Percentiles rank a stretch among this genome's conserved stretches.
Conservation (phyloP, 208 protist species). For the Crithidia expoeki region DNA sequence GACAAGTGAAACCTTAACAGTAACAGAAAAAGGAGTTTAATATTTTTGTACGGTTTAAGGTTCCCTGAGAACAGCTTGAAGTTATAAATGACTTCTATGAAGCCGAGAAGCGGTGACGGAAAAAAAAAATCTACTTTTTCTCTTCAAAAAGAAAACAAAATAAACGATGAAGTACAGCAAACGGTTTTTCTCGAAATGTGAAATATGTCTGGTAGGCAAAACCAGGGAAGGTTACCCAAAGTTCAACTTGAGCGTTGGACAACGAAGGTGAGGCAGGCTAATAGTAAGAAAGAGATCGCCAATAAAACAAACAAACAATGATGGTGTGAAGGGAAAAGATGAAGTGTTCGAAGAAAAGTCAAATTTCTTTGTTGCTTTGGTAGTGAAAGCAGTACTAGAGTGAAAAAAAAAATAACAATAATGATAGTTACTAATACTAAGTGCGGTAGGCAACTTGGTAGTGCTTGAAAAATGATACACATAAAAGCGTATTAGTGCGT, state of each 20-base stretch:
- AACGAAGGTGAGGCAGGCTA: neutral
- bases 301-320: conserved; percentile 18
- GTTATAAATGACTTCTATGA: conserved; percentile 1
- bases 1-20: neutral
- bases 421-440: conserved; percentile 6
- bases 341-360: neutral
- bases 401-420: neutral
- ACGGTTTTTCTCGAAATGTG: conserved; percentile 5
- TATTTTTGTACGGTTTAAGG: no score
- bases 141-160: conserved; percentile 12
- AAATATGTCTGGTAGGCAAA: conserved; percentile 1
- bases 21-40: neutral
- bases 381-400: conserved; percentile 10
- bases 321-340: conserved; percentile 3
- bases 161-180: conserved; percentile 19
- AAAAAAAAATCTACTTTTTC: neutral
- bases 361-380: conserved; percentile 10
- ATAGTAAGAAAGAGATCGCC: conserved; percentile 10
- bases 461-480: neutral
- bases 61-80: no score
- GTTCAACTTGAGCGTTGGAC: neutral
- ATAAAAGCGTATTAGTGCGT: neutral
- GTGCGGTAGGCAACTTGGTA: conserved; percentile 8
- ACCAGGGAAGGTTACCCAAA: neutral
- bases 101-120: neutral